These are phyloP conservation scores for Pelargonium citronellum DNA, from an alignment of 441 rosid species.

Conservation along the genomic window DNA sequence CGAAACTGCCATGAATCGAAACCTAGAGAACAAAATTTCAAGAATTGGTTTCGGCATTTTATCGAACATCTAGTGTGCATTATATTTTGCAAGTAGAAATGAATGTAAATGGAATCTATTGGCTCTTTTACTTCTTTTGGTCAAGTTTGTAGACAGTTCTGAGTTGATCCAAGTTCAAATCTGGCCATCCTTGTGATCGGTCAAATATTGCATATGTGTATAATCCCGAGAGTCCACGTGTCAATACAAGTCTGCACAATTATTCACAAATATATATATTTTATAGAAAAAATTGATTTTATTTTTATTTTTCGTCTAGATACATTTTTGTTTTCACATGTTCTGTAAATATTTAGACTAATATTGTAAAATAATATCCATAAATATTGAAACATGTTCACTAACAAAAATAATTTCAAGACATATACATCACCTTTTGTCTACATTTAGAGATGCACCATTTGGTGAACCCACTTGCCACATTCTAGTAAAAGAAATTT, in stretches of 20 bases:
- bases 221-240: conserved; percentile 67
- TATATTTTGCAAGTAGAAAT: no score
- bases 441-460: conserved; percentile 39
- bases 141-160: conserved; percentile 75
- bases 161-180: conserved; percentile 58
- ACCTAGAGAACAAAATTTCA: conserved; percentile 11
- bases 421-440: conserved; percentile 38
- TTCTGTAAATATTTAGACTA: no score
- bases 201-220: conserved; percentile 68
- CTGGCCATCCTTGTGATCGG: conserved; percentile 69
- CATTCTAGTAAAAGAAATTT: conserved; percentile 38
- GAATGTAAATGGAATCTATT: neutral
- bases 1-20: conserved; percentile 24
- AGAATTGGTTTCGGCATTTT: no score
- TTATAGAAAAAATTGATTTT: no score
- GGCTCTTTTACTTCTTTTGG: conserved; percentile 55
- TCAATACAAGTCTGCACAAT: conserved; percentile 50
- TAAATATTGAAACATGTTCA: no score
- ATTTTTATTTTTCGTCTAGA: no score
- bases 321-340: no score
- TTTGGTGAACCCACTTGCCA: conserved; percentile 32
- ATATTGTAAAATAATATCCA: no score
- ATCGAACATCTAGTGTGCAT: neutral
- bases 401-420: no score
- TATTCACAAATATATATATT: neutral